Evolutionary conservation across 345 rosid genomes (phyloP).

Genomic region (Anacardium occidentale): DNA sequence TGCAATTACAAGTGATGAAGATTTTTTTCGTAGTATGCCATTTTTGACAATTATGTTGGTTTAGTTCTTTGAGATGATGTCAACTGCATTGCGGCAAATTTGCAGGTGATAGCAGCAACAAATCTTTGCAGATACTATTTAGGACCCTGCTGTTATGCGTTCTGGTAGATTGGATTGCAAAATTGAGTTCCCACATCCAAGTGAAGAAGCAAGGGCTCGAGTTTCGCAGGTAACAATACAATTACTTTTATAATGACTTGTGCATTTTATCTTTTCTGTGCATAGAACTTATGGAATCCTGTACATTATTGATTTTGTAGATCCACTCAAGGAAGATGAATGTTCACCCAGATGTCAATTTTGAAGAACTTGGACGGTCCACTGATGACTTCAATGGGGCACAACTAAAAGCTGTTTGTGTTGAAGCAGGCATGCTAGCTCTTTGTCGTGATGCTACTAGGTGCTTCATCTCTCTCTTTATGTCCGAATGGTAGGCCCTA

Average conservation of each 20-base stretch:
- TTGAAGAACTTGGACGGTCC: conserved; percentile 97
- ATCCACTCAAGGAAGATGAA: conserved; percentile 99
- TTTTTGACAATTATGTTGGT: too few relatives aligned
- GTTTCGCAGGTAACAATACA: conserved; percentile 65
- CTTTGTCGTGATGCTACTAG: conserved; percentile 98
- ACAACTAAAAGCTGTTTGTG: conserved; percentile 96
- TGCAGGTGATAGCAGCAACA: conserved; percentile 96
- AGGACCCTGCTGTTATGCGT: conserved; percentile 99
- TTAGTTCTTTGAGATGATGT: not conserved
- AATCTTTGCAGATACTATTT: conserved; percentile 98
- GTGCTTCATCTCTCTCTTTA: conserved; percentile 27
- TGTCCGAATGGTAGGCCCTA: conserved; percentile 68
- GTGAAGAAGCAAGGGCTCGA: conserved; percentile 97
- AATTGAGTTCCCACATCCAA: conserved; percentile 98
- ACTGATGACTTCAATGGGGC: conserved; percentile 99
- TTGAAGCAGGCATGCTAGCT: conserved; percentile 99
- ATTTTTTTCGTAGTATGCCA: not conserved
- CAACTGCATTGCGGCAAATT: not conserved
- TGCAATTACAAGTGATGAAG: not conserved
- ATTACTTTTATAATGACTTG: not conserved
- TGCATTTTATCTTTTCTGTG: not conserved
- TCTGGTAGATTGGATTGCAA: conserved; percentile 98
- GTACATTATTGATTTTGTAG: conserved; percentile 32
- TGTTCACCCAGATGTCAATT: conserved; percentile 92
- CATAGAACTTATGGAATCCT: not conserved